Conservation (phyloP, 805 yeast species). For the Nakazawaea laoshanensis region DNA sequence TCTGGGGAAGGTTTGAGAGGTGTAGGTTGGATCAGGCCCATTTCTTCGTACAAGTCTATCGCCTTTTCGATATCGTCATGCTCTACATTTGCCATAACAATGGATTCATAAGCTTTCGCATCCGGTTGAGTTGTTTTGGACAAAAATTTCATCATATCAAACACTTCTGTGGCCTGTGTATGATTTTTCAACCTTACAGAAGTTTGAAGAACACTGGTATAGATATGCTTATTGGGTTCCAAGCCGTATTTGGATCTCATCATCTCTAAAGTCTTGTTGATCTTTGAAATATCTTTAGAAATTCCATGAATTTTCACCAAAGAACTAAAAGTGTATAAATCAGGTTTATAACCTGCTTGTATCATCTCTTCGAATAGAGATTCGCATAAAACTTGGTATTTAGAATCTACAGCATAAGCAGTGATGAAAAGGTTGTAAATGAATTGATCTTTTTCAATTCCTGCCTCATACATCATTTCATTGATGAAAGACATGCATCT, state of each 20-base stretch:
- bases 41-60: constrained; percentile 66
- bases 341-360: constrained; percentile 20
- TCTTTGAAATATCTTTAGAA: constrained; percentile 24
- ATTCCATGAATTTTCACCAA: constrained; percentile 39
- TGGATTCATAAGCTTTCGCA: constrained; percentile 55
- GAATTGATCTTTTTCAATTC: constrained; percentile 21
- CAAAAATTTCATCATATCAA: constrained; percentile 80
- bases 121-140: constrained; percentile 63
- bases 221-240: constrained; percentile 35
- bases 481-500: constrained; percentile 27
- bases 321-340: constrained; percentile 32
- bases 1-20: constrained; percentile 31
- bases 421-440: constrained; percentile 29
- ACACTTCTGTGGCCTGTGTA: constrained; percentile 59
- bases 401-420: constrained; percentile 18
- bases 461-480: constrained; percentile 26
- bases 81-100: constrained; percentile 59
- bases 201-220: constrained; percentile 52
- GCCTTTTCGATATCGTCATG: constrained; percentile 65
- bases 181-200: constrained; percentile 45
- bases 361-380: constrained; percentile 20
- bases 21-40: constrained; percentile 28
- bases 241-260: constrained; percentile 28
- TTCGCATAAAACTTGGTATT: constrained; percentile 24
- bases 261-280: constrained; percentile 27